Evolutionary conservation across 176 grass and related monocot genomes (phyloP).

Genomic region (Phoenix dactylifera): DNA sequence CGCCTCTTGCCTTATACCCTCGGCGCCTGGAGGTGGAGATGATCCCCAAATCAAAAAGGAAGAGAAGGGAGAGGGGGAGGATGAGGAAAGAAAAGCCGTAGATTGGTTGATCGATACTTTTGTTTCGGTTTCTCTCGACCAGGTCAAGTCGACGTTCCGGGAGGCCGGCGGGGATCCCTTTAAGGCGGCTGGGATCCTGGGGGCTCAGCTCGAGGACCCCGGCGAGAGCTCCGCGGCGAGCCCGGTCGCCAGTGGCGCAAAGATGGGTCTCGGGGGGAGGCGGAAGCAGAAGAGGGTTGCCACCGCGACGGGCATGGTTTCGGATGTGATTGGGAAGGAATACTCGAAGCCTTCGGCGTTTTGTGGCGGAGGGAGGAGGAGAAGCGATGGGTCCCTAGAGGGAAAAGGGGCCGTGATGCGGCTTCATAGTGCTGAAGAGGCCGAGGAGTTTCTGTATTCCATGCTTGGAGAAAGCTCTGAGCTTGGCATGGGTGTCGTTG

Average conservation of each 20-base stretch:
- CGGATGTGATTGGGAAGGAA: conserved; percentile 65
- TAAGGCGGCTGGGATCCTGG: conserved; percentile 54
- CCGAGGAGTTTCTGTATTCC: conserved; percentile 56
- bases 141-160: conserved; percentile 57
- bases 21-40: too few relatives aligned
- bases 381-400: conserved; percentile 1
- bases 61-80: neutral
- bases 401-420: conserved; percentile 1
- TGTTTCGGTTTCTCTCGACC: conserved; percentile 43
- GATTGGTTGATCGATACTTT: conserved; percentile 63
- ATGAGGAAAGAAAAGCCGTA: conserved; percentile 35
- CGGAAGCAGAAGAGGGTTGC: conserved; percentile 36
- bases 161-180: conserved; percentile 52
- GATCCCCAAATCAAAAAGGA: too few relatives aligned
- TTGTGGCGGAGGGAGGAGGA: neutral
- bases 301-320: conserved; percentile 55
- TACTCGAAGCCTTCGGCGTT: conserved; percentile 26
- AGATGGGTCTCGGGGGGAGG: conserved; percentile 7
- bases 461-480: conserved; percentile 58
- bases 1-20: neutral
- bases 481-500: conserved; percentile 64
- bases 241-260: too few relatives aligned
- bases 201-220: conserved; percentile 27
- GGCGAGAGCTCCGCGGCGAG: neutral
- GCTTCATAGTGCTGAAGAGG: conserved; percentile 38